phyloP scores from a whole-genome alignment of 2,329 filamentous ascomycete species.

The Aureobasidium sp. region DNA sequence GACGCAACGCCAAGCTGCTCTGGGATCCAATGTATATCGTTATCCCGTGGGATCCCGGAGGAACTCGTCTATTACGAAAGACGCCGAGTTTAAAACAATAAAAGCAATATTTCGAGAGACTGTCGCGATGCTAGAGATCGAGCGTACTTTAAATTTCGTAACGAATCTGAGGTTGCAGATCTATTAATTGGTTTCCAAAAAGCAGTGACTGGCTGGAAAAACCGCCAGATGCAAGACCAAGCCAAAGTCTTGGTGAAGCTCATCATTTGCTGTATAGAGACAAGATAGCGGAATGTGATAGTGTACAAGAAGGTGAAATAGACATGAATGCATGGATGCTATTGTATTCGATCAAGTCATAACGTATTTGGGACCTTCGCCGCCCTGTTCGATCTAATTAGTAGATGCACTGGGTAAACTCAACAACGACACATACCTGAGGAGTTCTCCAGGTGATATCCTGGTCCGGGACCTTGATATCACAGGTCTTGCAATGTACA shows the following conservation, averaged over 20 bases:
- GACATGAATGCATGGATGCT: neutral
- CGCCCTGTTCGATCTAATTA: slow-evolving; percentile 39
- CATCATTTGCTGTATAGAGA: neutral
- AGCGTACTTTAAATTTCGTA: neutral
- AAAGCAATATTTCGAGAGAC: neutral
- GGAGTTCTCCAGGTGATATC: slow-evolving; percentile 90
- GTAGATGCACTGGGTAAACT: neutral
- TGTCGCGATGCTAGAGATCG: neutral
- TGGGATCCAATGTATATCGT: neutral
- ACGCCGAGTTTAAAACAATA: neutral
- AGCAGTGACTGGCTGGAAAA: neutral
- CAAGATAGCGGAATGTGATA: neutral
- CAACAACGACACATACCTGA: slow-evolving; percentile 46
- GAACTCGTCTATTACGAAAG: neutral
- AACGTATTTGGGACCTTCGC: slow-evolving; percentile 63
- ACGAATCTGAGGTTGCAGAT: neutral
- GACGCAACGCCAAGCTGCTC: neutral
- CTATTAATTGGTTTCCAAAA: neutral
- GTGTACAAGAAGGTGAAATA: slow-evolving; percentile 9
- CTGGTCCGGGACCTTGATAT: slow-evolving; percentile 94
- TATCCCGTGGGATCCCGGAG: neutral
- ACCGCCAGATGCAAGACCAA: neutral
- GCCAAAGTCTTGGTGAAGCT: neutral
- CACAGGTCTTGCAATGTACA: slow-evolving; percentile 99
- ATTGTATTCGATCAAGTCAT: slow-evolving; percentile 40